phyloP scores from a whole-genome alignment of 768 basidiomycete genomes.

The Lanmaoa rubissima region DNA sequence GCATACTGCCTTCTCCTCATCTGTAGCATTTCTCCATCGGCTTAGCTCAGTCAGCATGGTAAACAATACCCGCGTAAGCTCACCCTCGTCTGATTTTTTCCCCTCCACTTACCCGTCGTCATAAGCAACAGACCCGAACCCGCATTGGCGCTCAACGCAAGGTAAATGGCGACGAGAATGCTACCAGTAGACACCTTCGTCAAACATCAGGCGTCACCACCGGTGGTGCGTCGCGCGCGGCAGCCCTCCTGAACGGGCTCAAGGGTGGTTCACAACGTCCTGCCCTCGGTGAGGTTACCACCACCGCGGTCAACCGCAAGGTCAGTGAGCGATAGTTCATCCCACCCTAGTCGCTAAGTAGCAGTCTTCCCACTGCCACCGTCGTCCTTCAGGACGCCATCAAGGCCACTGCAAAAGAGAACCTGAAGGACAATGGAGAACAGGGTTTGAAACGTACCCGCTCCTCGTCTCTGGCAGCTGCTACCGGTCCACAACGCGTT shows the following conservation, averaged over 20 bases:
- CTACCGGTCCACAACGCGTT: constrained; percentile 64
- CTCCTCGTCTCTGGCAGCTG: constrained; percentile 61
- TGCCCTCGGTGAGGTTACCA: constrained; percentile 80
- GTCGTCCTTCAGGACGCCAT: constrained; percentile 31
- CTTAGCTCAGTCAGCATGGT: constrained; percentile 44
- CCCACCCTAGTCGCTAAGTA: constrained; percentile 1
- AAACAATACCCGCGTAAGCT: constrained; percentile 57
- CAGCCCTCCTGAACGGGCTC: constrained; percentile 37
- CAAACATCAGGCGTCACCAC: constrained; percentile 52
- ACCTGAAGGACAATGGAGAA: constrained; percentile 54
- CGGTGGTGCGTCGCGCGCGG: constrained; percentile 49
- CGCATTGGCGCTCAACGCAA: constrained; percentile 64
- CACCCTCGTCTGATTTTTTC: not conserved
- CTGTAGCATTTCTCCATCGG: constrained; percentile 26
- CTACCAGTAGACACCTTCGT: constrained; percentile 63
- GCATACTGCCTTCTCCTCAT: not conserved
- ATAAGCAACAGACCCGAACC: constrained; percentile 64
- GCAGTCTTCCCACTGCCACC: not conserved
- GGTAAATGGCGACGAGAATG: constrained; percentile 76
- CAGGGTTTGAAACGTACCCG: constrained; percentile 57
- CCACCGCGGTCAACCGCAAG: constrained; percentile 74
- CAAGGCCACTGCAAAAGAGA: constrained; percentile 55
- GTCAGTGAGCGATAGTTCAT: constrained; percentile 38
- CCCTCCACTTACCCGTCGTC: constrained; percentile 6
- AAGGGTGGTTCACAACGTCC: constrained; percentile 66